A percentile compares a stretch with the other conserved stretches of the same genome.
These are phyloP conservation scores for Helichrysum umbraculigerum DNA, from an alignment of 129 eudicot species.

Conservation along the genomic window DNA sequence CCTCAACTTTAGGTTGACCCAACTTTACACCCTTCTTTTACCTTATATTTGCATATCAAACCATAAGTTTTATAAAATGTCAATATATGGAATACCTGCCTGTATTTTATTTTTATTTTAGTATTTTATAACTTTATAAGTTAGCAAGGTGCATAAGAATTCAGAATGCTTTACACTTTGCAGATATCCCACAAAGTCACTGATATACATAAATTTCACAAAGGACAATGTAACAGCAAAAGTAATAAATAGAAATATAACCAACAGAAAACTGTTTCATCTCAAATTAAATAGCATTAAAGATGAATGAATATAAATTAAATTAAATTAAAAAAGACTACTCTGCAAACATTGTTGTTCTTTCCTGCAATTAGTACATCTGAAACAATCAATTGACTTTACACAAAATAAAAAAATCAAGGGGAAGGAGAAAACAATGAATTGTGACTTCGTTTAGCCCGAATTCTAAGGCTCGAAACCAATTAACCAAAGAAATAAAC, in stretches of 20 bases:
- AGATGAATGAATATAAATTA: constrained; percentile 12
- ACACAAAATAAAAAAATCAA: constrained; percentile 38
- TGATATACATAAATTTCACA: neutral
- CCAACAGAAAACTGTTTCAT: constrained; percentile 20
- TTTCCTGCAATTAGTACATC: constrained; percentile 45
- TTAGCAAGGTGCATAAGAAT: neutral
- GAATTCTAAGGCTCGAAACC: constrained; percentile 38
- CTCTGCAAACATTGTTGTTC: constrained; percentile 36
- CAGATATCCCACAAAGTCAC: neutral
- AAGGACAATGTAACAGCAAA: neutral
- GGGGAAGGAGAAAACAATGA: constrained; percentile 37
- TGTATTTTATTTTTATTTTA: neutral
- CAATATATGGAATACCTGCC: neutral
- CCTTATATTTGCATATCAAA: neutral
- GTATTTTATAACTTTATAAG: neutral
- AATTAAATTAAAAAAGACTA: constrained; percentile 24
- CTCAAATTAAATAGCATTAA: constrained; percentile 15
- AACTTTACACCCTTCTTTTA: constrained; percentile 9
- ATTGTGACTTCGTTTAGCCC: constrained; percentile 38
- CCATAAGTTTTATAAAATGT: constrained; percentile 11
- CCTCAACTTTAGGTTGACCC: constrained; percentile 18
- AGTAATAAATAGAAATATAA: neutral
- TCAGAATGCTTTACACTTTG: neutral
- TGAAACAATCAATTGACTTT: constrained; percentile 47
- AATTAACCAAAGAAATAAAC: constrained; percentile 35